phyloP scores from a whole-genome alignment of 2,329 filamentous ascomycete genomes.

The Setomelanomma holmii region DNA sequence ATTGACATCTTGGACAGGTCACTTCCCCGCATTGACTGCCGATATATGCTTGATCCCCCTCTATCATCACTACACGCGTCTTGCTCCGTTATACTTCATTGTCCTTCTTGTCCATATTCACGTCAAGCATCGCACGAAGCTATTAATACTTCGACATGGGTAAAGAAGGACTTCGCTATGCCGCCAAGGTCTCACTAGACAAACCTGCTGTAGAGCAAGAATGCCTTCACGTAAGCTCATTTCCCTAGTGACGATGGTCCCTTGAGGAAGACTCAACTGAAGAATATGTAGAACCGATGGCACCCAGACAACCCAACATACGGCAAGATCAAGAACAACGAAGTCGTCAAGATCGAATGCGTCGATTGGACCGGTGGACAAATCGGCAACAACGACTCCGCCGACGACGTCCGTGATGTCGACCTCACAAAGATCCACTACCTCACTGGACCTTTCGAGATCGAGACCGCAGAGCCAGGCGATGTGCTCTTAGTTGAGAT shows the following conservation, averaged over 20 bases:
- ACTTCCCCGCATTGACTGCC: constrained; percentile 24
- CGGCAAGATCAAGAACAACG: constrained; percentile 77
- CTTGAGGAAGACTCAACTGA: too few species aligned
- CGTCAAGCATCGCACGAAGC: not conserved
- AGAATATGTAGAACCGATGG: too few species aligned
- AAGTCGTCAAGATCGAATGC: constrained; percentile 93
- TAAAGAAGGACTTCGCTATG: constrained; percentile 69
- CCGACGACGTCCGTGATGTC: constrained; percentile 85
- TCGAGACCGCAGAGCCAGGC: constrained; percentile 83
- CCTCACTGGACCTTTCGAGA: constrained; percentile 85
- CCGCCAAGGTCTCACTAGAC: constrained; percentile 75
- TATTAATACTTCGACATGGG: constrained; percentile 50
- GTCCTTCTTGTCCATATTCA: not conserved
- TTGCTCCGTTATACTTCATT: not conserved
- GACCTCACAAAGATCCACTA: constrained; percentile 88
- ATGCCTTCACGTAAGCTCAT: constrained; percentile 70
- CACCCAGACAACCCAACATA: constrained; percentile 83
- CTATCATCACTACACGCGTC: constrained; percentile 1
- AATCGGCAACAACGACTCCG: constrained; percentile 86
- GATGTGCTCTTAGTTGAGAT: constrained; percentile 89
- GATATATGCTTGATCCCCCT: constrained; percentile 21
- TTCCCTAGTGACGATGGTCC: too few species aligned
- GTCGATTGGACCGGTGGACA: constrained; percentile 79
- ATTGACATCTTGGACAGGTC: constrained; percentile 9
- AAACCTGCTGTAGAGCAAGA: constrained; percentile 74